Conservation (phyloP, 2,329 filamentous ascomycete species). For the Fusarium xyrophilum region DNA sequence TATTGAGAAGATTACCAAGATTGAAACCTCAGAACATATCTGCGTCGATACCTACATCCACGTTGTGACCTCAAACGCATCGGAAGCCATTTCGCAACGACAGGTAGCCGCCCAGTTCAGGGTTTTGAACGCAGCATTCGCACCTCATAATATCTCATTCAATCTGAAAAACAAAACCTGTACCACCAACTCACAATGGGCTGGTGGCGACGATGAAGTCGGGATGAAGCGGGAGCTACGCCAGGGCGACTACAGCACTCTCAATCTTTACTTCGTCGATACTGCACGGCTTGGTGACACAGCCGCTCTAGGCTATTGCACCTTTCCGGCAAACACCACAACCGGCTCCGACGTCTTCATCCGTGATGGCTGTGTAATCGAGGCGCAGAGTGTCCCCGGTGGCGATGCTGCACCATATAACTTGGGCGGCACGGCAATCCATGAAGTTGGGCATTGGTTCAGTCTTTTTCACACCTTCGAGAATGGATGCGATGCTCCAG, state of each 20-base stretch:
- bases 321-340: not conserved
- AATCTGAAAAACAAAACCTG: not conserved
- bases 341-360: not conserved
- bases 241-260: not conserved
- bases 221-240: not conserved
- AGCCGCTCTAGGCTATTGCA: not conserved
- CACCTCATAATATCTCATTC: not conserved
- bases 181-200: not conserved
- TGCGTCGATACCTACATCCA: not conserved
- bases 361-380: not conserved
- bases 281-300: not conserved
- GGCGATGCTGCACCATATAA: not conserved
- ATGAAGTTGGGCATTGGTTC: slow-evolving; percentile 8
- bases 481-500: not conserved
- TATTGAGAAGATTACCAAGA: not conserved
- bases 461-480: not conserved
- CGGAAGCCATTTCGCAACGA: not conserved
- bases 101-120: not conserved
- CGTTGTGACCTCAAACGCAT: not conserved
- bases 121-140: not conserved
- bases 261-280: not conserved
- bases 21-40: not conserved
- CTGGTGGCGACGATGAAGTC: not conserved
- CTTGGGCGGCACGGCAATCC: not conserved
- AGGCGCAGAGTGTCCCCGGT: not conserved